These are phyloP conservation scores for Pseudogymnoascus sp. DNA, from an alignment of 2,329 filamentous ascomycete genomes.

Conservation along the genomic window DNA sequence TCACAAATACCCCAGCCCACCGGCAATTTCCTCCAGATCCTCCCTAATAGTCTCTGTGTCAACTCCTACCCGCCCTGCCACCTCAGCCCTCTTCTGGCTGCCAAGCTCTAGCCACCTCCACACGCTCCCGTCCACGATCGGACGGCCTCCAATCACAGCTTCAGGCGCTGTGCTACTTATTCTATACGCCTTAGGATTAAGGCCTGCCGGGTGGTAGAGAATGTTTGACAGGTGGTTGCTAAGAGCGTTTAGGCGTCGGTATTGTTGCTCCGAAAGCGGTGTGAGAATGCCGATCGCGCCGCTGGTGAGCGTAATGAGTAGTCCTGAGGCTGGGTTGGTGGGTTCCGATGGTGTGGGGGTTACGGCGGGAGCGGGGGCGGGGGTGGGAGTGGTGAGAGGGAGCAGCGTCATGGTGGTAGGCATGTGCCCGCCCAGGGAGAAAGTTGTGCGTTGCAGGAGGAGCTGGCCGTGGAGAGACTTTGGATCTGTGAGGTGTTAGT, in stretches of 20 bases:
- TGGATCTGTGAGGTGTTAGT: constrained; percentile 52
- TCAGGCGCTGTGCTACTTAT: constrained; percentile 45
- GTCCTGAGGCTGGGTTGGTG: constrained; percentile 32
- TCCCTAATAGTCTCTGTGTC: constrained; percentile 58
- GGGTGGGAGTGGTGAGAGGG: constrained; percentile 48
- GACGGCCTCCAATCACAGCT: constrained; percentile 35
- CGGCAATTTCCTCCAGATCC: constrained; percentile 57
- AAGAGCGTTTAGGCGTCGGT: constrained; percentile 75
- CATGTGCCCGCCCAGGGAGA: constrained; percentile 73
- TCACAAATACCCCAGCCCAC: constrained; percentile 51
- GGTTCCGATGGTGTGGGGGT: constrained; percentile 22
- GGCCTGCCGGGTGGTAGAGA: constrained; percentile 65
- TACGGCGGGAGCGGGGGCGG: constrained; percentile 35
- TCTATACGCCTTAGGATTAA: constrained; percentile 78
- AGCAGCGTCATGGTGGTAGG: constrained; percentile 69
- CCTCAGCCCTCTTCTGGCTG: constrained; percentile 61
- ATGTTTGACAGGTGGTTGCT: constrained; percentile 70
- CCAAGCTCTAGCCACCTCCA: constrained; percentile 63
- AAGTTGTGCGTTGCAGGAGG: constrained; percentile 78
- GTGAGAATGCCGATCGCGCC: constrained; percentile 71
- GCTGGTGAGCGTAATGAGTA: constrained; percentile 66
- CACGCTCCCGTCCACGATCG: constrained; percentile 64
- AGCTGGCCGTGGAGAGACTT: constrained; percentile 86
- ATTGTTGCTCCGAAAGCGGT: constrained; percentile 68
- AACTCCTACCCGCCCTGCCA: constrained; percentile 63